Conservation (phyloP, 345 rosid genomes). For the Zanthoxylum bungeanum region DNA sequence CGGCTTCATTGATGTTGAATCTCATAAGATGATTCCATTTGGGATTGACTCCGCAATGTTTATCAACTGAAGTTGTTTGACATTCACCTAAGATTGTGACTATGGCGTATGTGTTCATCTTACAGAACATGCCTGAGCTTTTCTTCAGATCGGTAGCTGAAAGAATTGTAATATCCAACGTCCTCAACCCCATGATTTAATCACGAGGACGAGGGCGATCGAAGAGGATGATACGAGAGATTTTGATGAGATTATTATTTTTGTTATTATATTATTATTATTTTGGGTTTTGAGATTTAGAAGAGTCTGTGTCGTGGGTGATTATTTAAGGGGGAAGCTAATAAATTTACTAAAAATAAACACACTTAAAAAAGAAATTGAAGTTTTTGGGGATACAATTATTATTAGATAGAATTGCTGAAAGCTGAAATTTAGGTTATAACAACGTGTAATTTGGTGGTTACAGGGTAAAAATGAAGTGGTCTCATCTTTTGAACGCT, state of each 20-base stretch:
- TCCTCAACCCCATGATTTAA: conserved; percentile 50
- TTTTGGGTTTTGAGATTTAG: no score
- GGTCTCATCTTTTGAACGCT: neutral
- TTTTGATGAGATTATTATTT: neutral
- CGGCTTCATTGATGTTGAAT: conserved; percentile 50
- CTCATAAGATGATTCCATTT: conserved; percentile 48
- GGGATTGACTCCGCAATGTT: conserved; percentile 51
- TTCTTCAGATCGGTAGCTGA: conserved; percentile 58
- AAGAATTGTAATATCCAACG: conserved; percentile 46
- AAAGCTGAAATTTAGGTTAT: neutral
- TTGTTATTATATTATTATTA: no score
- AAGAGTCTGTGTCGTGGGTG: neutral
- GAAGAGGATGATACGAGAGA: neutral
- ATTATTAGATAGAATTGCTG: neutral
- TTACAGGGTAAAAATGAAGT: neutral
- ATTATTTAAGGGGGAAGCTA: neutral
- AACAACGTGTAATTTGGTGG: neutral
- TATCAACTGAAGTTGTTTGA: conserved; percentile 42
- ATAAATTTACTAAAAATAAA: neutral
- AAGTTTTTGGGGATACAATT: neutral
- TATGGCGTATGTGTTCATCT: conserved; percentile 59
- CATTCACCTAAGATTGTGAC: conserved; percentile 47
- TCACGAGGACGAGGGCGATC: neutral
- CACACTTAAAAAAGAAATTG: neutral
- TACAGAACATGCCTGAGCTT: conserved; percentile 46